Conservation (phyloP, 257 asterid genomes). For the Cordia subcordata region DNA sequence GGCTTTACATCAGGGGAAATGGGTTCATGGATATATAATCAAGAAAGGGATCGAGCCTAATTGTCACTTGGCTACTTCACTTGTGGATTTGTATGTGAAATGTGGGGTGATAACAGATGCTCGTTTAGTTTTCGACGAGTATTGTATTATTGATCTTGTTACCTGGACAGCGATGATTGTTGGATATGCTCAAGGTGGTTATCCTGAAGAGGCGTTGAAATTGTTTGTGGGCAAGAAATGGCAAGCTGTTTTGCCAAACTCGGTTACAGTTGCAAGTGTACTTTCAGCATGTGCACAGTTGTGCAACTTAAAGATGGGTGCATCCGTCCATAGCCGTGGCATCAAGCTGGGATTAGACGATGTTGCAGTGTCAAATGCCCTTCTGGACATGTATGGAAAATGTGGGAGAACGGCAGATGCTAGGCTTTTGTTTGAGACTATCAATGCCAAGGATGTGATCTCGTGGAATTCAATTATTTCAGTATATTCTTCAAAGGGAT, state of each 20-base stretch:
- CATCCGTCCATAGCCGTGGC: slow-evolving; percentile 42
- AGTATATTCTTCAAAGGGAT: slow-evolving; percentile 36
- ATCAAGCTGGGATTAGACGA: slow-evolving; percentile 47
- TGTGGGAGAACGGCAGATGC: slow-evolving; percentile 37
- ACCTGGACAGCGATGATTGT: slow-evolving; percentile 58
- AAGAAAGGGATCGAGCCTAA: slow-evolving; percentile 36
- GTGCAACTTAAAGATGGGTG: slow-evolving; percentile 34
- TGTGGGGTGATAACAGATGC: slow-evolving; percentile 51
- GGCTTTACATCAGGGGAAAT: slow-evolving; percentile 55
- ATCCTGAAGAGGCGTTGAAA: slow-evolving; percentile 40
- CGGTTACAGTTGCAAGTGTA: slow-evolving; percentile 40
- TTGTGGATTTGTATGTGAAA: slow-evolving; percentile 54
- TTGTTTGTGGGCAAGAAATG: slow-evolving; percentile 47
- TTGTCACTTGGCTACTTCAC: slow-evolving; percentile 37
- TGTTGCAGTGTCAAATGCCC: slow-evolving; percentile 41
- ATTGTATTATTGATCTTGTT: slow-evolving; percentile 31
- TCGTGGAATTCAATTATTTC: slow-evolving; percentile 58
- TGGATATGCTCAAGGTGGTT: slow-evolving; percentile 51
- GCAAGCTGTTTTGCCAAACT: slow-evolving; percentile 37
- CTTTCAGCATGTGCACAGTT: slow-evolving; percentile 56
- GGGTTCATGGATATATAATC: slow-evolving; percentile 59
- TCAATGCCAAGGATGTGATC: slow-evolving; percentile 36
- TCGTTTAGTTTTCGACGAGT: slow-evolving; percentile 39
- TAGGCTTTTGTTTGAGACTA: slow-evolving; percentile 28
- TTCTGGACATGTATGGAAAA: slow-evolving; percentile 53